Percentiles rank a stretch among this genome's conserved stretches.
Conservation (phyloP, 2,329 filamentous ascomycete genomes). For the Epichloe amarillans region DNA sequence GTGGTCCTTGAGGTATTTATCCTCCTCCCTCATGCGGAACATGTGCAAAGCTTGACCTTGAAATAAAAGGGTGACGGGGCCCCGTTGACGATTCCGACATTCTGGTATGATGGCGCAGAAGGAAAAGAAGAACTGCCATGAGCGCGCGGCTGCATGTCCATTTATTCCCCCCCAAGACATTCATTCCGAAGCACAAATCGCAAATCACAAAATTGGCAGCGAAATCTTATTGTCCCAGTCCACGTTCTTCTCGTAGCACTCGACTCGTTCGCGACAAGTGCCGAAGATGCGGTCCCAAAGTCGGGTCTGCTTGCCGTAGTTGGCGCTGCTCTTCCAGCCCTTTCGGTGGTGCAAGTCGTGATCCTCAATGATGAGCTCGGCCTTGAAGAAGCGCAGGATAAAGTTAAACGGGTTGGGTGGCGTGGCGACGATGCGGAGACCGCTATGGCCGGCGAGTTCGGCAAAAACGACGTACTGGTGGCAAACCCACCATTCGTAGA, state of each 20-base stretch:
- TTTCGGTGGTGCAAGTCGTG: constrained; percentile 6
- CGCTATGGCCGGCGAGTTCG: constrained; percentile 5
- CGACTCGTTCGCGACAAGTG: constrained; percentile 3
- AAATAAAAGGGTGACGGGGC: no score
- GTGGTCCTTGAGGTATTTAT: no score
- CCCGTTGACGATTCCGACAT: no score
- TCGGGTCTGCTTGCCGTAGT: constrained; percentile 6
- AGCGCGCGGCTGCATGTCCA: no score
- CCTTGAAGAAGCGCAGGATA: not conserved
- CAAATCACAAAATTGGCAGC: not conserved
- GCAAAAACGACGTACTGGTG: constrained; percentile 6
- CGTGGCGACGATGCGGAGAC: constrained; percentile 1
- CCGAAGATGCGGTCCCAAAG: constrained; percentile 5
- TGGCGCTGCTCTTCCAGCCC: constrained; percentile 5
- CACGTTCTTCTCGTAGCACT: constrained; percentile 2
- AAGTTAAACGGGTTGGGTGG: constrained; percentile 4
- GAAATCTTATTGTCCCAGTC: constrained; percentile 1
- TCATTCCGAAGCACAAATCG: not conserved
- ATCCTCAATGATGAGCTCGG: constrained; percentile 5
- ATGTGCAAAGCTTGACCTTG: no score
- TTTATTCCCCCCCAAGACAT: no score
- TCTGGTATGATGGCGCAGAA: no score
- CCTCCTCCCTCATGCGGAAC: no score
- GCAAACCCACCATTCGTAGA: constrained; percentile 6
- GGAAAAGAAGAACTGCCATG: no score